A percentile compares a stretch with the other conserved stretches of the same genome.
Conservation (phyloP, 192 early-diverging fungal species). For the Entomortierella beljakovae region DNA sequence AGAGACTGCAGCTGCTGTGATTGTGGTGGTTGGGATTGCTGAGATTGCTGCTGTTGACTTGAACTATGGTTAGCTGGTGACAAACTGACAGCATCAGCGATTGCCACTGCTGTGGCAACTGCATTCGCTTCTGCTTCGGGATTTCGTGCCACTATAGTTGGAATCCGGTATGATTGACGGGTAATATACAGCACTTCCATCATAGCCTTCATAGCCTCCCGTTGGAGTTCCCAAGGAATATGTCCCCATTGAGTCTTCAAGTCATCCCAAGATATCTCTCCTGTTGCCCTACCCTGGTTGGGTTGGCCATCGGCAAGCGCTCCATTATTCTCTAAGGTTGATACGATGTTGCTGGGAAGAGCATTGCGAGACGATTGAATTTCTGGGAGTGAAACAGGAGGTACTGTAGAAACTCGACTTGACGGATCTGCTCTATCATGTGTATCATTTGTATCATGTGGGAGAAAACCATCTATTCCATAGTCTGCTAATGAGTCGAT, state of each 20-base stretch:
- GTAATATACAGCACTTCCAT: conserved; percentile 26
- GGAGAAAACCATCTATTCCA: conserved; percentile 14
- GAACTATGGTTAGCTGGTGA: conserved; percentile 22
- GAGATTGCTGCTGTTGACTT: conserved; percentile 1
- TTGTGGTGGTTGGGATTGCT: conserved; percentile 10
- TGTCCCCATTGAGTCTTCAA: conserved; percentile 28
- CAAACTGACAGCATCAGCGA: conserved; percentile 34
- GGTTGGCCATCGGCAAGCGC: conserved; percentile 1
- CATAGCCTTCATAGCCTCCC: conserved; percentile 33
- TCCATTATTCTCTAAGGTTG: background rate
- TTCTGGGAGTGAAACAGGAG: conserved; percentile 9
- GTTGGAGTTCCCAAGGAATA: conserved; percentile 36
- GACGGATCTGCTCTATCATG: background rate
- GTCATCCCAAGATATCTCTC: conserved; percentile 37
- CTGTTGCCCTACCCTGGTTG: conserved; percentile 3
- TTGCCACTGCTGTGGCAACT: conserved; percentile 30
- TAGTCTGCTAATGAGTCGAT: background rate
- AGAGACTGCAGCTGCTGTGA: conserved; percentile 11
- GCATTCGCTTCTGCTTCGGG: conserved; percentile 31
- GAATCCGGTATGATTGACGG: conserved; percentile 23
- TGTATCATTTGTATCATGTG: conserved; percentile 9
- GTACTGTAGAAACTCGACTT: conserved; percentile 3
- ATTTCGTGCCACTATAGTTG: conserved; percentile 12
- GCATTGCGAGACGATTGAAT: conserved; percentile 11
- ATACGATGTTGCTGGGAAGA: conserved; percentile 13